A percentile compares a stretch with the other conserved stretches of the same genome.
Evolutionary conservation across 495 filamentous ascomycete species (phyloP).

Genomic region (Xylaria nigripes): DNA sequence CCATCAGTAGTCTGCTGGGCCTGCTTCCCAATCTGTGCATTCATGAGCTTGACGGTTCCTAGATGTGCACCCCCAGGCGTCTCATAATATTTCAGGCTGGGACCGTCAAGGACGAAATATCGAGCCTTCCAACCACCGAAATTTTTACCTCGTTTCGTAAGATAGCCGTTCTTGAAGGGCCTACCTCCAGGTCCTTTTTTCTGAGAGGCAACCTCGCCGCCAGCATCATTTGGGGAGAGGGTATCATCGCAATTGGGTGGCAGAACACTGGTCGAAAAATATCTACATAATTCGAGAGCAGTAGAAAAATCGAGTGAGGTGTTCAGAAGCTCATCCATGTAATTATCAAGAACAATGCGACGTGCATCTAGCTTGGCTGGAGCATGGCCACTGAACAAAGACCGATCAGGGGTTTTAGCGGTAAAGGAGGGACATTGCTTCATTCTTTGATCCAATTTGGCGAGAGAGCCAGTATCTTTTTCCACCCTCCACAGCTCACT

Average conservation of each 20-base stretch:
- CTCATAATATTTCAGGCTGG: constrained; percentile 86
- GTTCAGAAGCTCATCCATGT: constrained; percentile 76
- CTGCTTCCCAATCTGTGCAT: constrained; percentile 91
- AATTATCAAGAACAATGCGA: constrained; percentile 69
- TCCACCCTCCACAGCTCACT: constrained; percentile 87
- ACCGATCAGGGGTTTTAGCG: constrained; percentile 68
- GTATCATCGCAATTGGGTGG: constrained; percentile 64
- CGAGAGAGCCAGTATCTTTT: constrained; percentile 77
- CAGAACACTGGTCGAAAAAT: constrained; percentile 78
- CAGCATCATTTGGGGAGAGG: constrained; percentile 34
- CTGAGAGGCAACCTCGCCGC: constrained; percentile 31
- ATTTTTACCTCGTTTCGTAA: constrained; percentile 95
- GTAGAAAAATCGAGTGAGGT: constrained; percentile 70
- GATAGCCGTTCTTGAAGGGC: constrained; percentile 76
- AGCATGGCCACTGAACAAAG: constrained; percentile 84
- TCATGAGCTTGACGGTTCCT: constrained; percentile 84
- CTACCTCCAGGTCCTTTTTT: constrained; percentile 52
- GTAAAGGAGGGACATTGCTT: constrained; percentile 60
- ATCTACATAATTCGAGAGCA: constrained; percentile 78
- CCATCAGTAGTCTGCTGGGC: constrained; percentile 53
- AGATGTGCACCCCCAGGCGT: constrained; percentile 77
- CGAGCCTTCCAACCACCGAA: constrained; percentile 99
- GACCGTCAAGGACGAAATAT: constrained; percentile 87
- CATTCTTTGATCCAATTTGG: constrained; percentile 70
- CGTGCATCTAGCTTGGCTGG: constrained; percentile 90